Conservation (phyloP, 768 basidiomycete genomes). For the Pleurotus giganteus region DNA sequence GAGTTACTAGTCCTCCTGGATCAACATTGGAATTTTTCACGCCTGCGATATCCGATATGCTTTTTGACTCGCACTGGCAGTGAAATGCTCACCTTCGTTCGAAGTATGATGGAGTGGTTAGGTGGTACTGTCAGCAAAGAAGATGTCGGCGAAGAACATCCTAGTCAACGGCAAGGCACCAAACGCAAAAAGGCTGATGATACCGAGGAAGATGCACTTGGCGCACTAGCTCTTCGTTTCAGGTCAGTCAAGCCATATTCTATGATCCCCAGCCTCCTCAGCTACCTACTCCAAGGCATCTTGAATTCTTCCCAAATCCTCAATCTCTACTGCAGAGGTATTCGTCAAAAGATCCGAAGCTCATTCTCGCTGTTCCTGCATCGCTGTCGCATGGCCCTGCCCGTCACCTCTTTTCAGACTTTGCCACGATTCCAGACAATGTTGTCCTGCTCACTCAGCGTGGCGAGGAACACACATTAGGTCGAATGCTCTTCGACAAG, state of each 20-base stretch:
- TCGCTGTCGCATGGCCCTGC: conserved; percentile 93
- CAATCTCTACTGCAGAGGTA: conserved; percentile 78
- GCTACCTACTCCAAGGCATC: conserved; percentile 48
- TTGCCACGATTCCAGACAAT: conserved; percentile 80
- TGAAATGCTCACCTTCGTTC: conserved; percentile 91
- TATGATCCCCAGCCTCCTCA: neutral
- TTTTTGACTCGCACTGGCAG: conserved; percentile 87
- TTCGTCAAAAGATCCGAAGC: conserved; percentile 85
- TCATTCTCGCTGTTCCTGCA: conserved; percentile 91
- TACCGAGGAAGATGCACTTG: conserved; percentile 78
- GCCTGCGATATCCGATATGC: conserved; percentile 85
- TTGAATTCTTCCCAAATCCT: conserved; percentile 90
- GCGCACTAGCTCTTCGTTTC: conserved; percentile 86
- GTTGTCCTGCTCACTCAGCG: conserved; percentile 83
- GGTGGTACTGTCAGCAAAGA: conserved; percentile 94
- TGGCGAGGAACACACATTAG: conserved; percentile 78
- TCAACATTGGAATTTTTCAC: conserved; percentile 94
- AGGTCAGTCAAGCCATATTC: conserved; percentile 61
- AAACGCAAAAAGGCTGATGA: conserved; percentile 64
- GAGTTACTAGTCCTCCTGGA: conserved; percentile 95
- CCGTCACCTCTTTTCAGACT: conserved; percentile 79
- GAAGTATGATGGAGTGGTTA: conserved; percentile 99
- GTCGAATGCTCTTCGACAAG: conserved; percentile 72
- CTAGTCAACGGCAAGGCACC: conserved; percentile 49
- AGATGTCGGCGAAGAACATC: conserved; percentile 80